Evolutionary conservation across 495 filamentous ascomycete species (phyloP).

Genomic region (Entonaema liquescens): DNA sequence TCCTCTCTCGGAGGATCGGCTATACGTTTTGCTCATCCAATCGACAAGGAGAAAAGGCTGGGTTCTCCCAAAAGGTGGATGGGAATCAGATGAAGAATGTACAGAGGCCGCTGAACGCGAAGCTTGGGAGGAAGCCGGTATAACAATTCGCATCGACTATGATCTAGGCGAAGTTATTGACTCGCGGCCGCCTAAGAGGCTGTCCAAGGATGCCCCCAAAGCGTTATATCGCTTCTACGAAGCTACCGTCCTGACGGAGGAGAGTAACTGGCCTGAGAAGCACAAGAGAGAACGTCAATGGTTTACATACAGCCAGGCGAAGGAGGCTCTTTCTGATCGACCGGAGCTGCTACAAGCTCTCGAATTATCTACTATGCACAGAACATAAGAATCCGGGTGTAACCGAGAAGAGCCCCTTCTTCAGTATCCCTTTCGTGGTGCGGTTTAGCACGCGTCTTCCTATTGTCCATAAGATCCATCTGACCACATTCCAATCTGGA

Average conservation of each 20-base stretch:
- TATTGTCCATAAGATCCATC: conserved; percentile 33
- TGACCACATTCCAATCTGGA: conserved; percentile 22
- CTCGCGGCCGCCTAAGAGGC: conserved; percentile 67
- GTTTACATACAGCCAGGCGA: conserved; percentile 86
- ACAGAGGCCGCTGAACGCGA: conserved; percentile 71
- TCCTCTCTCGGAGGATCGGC: conserved; percentile 67
- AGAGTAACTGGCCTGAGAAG: conserved; percentile 91
- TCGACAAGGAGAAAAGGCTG: conserved; percentile 86
- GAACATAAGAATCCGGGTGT: conserved; percentile 26
- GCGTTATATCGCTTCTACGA: conserved; percentile 90
- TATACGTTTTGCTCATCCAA: conserved; percentile 91
- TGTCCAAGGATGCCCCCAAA: conserved; percentile 72
- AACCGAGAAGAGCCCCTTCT: conserved; percentile 9
- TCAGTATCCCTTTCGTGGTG: conserved; percentile 15
- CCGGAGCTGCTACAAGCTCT: conserved; percentile 91
- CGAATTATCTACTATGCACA: conserved; percentile 77
- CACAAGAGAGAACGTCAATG: conserved; percentile 89
- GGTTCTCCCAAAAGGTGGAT: conserved; percentile 97
- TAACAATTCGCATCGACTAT: conserved; percentile 78
- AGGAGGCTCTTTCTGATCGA: conserved; percentile 73
- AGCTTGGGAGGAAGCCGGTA: conserved; percentile 98
- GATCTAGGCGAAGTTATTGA: conserved; percentile 90
- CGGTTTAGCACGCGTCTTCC: conserved; percentile 20
- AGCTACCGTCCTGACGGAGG: conserved; percentile 81
- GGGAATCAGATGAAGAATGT: conserved; percentile 89